Base-by-base conservation (phyloP, 2,329 filamentous ascomycete genomes). In the Bipolaris bicolor region DNA sequence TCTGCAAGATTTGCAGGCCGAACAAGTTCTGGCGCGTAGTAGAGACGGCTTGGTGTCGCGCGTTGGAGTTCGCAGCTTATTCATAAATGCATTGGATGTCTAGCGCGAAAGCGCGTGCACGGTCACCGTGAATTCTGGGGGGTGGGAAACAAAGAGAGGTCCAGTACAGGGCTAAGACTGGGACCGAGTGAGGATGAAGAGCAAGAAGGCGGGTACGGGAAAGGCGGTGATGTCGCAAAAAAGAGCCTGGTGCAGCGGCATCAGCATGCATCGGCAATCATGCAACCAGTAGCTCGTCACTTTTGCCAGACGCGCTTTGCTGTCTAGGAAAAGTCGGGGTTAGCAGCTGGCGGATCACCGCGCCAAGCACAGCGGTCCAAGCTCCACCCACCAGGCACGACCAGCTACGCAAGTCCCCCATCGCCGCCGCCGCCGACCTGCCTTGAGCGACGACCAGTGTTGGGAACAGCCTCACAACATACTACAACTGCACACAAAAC, bases 1-100 rank as follows among this genome's bases (percentile, higher is more conserved):
- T 67, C 77, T 83, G 74, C 88, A 88, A 72, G 83, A 74, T 66
- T 77, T 83, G 74, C 88, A 88, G 74, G 83, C 81, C 76, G 90
- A 90, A 55, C 88, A 86, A 88, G 91, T 88, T 61, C 55, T 75
- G 51, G 71, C 70, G 55, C 65, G 63, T 20, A 61, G 59, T 57
- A 69, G 64, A 41, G 66, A 68, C 29, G 67, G 62, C 7, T 66
- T 61, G 57, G 66, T 59, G 52, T 71, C 67, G 57, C 69, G 68
- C 67, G 69, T 49, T 58, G 61, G 52, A 63, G 69, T 57, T 49
- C 53, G 58, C 47, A 57, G 51, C 55, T 70, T 52, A 29, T 66
- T 67, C 49, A 57, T 67, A 58, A 50, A 63, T 64, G 43, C 72
- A 76, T 75, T 65, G 62, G 68, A 64, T 62, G 62, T 44, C 48